Base-by-base conservation (phyloP, 2,329 filamentous ascomycete genomes). In the Xylariaceae sp. region DNA sequence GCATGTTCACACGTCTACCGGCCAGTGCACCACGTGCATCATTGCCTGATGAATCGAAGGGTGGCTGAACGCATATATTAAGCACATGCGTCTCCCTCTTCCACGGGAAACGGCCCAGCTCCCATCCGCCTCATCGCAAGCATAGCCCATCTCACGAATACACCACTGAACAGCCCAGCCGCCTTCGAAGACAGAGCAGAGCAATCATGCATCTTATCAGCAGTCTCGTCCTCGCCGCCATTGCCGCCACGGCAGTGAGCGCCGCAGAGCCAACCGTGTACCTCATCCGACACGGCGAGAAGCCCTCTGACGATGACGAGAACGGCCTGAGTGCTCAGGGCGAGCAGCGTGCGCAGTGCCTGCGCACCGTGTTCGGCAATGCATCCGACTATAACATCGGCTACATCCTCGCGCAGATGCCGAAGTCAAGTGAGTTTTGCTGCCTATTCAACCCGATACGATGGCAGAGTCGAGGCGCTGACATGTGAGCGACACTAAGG, bases 251-350 rank as follows among this genome's bases (percentile, higher is more conserved):
- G 9, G 40, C 57, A 9, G 42, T 47, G 9, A 39, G 47, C 6
- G 58, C 52, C 15, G 52, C 58, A 1, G 52, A 62, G 9, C 75
- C 80, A 1, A 84, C 76, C 0, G 78, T 85, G 30, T 86, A 83
- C 63, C 69, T 85, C 8, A 85, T 86, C 64, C 78, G 82, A 16
- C 83, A 86, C 59, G 83, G 82, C 54, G 83, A 86, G 67, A 86
- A 86, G 67, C 81, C 82, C 16, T 2, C 48, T 1, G 67, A 73
- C 36, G 73, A 74, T 15, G 70, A 71, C 32, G 21, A 16, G 13
- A 68, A 75, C 53, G 81, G 80, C 2, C 70, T 85, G 43, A 80
- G 67, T 51, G 60, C 72, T 0, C 62, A 75, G 55, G 83, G 83
- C n/a, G 58, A 74, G 50, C 54, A 81, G 66, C 78, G 83, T 15